These are phyloP conservation scores for Diutina scorzettiae DNA, from an alignment of 1,139 yeast genomes.

Conservation along the genomic window DNA sequence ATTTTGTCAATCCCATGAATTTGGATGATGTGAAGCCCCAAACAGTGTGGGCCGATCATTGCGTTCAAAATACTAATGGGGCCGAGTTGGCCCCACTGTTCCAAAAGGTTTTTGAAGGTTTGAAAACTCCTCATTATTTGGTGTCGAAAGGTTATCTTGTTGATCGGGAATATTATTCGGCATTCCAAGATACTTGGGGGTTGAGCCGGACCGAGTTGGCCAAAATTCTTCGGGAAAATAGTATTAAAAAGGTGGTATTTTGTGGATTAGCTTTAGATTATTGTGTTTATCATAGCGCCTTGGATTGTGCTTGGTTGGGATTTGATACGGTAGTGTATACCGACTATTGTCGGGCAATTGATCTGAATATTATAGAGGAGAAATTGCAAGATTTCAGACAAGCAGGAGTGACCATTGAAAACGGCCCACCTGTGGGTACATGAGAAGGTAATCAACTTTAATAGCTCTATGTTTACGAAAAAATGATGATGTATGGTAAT, in stretches of 20 bases:
- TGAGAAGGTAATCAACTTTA: too few species aligned
- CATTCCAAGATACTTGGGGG: conserved; percentile 73
- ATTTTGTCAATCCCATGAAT: conserved; percentile 40
- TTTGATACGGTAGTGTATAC: background rate
- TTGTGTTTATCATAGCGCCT: conserved; percentile 70
- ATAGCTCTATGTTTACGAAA: too few species aligned
- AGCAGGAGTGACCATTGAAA: background rate
- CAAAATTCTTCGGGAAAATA: conserved; percentile 26
- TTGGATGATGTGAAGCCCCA: conserved; percentile 19
- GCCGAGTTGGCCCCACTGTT: conserved; percentile 45
- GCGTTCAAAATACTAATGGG: conserved; percentile 63
- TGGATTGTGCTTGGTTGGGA: conserved; percentile 33
- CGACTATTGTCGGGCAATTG: background rate
- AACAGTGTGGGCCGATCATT: conserved; percentile 84
- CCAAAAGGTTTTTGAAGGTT: conserved; percentile 12
- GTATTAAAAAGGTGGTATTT: conserved; percentile 49
- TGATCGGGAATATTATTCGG: conserved; percentile 83
- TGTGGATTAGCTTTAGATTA: conserved; percentile 83
- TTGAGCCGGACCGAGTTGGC: conserved; percentile 57
- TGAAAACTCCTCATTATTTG: conserved; percentile 20
- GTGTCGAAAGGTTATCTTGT: conserved; percentile 60
- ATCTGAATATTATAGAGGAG: too few species aligned
- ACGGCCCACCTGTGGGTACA: too few species aligned
- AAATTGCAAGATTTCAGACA: background rate
- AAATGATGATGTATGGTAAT: too few species aligned